Evolutionary conservation across 345 rosid genomes (phyloP), one percentile per base, ranked within the genome.

Genomic region (Crucihimalaya himalaica): DNA sequence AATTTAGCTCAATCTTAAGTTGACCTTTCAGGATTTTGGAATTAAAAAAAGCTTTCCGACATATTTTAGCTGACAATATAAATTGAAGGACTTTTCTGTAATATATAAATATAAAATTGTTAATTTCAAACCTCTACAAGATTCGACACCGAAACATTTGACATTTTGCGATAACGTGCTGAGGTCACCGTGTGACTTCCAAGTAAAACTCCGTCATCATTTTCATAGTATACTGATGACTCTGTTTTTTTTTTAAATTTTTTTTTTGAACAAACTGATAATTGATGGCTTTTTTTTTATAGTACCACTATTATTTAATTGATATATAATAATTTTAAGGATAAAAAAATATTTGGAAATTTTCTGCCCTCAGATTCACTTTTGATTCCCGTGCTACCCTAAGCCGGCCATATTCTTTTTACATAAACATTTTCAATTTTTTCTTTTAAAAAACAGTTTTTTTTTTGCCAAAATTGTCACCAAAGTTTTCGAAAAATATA

Each of bases 131-230:
- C 58, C 7, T 11, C 2, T 45, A 58, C 8, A 54, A 59, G 73
- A 69, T 68, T 68, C 70, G 74, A 61, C 74, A 69, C 74, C 75
- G 75, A 62, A 76, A 70, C 80, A 63, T 76, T 76, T 76, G 76
- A 76, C 75, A 63, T 55, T 63, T 28, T 63, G n/a, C 20, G 66
- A 45, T 46, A 76, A 63, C 71, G 80, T 76, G 80, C 53, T 63
- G 65, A 37, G 14, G 59, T 63, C 59, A 20, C 31, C 18, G 52
- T 43, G 5, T 58, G 62, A 74, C 68, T 50, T 74, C 15, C 28
- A 14, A 67, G 18, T 75, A 61, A 40, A 46, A 51, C 58, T 35
- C 5, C 54, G 1, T 11, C 59, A 37, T 63, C 27, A 37, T 73
- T 47, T 52, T 73, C 72, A 18, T 37, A 66, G 53, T 47, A 66